Conservation (phyloP, 2,329 filamentous ascomycete genomes). For the Xylariaceae sp. region DNA sequence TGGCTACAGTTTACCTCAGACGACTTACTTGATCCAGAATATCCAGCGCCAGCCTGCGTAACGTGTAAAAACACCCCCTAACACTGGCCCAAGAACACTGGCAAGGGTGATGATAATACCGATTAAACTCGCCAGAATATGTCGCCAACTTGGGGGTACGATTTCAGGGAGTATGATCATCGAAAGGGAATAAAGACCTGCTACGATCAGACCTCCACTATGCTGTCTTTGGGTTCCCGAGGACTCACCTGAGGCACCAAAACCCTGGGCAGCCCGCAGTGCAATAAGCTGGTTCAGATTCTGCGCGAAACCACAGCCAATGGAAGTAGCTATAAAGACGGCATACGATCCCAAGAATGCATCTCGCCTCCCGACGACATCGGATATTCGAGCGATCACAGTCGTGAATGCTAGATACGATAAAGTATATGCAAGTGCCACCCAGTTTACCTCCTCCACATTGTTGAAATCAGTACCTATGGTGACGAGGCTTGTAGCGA, state of each 20-base stretch:
- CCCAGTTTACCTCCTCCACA: conserved; percentile 46
- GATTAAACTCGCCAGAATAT: conserved; percentile 44
- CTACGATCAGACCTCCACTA: conserved; percentile 5
- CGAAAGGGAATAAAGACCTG: conserved; percentile 51
- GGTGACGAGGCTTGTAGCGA: conserved; percentile 54
- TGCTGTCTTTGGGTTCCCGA: not conserved
- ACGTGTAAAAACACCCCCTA: conserved; percentile 48
- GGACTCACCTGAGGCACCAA: conserved; percentile 46
- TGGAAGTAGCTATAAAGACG: conserved; percentile 53
- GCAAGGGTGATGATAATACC: conserved; percentile 46
- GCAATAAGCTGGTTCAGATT: conserved; percentile 45
- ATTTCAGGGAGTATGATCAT: conserved; percentile 54
- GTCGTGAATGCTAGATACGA: conserved; percentile 55
- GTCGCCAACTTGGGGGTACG: conserved; percentile 36
- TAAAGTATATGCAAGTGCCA: conserved; percentile 53
- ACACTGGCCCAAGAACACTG: conserved; percentile 48
- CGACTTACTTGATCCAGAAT: conserved; percentile 57
- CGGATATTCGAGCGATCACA: conserved; percentile 51
- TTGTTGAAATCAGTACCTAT: conserved; percentile 50
- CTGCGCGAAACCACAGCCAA: conserved; percentile 49
- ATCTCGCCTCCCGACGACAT: conserved; percentile 50
- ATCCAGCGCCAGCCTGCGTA: conserved; percentile 51
- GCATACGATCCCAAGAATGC: conserved; percentile 48
- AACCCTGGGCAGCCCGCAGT: conserved; percentile 46
- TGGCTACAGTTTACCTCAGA: not conserved